A percentile compares a stretch with the other conserved stretches of the same genome.
Conservation (phyloP, 805 yeast genomes). For the Ogataea minuta region DNA sequence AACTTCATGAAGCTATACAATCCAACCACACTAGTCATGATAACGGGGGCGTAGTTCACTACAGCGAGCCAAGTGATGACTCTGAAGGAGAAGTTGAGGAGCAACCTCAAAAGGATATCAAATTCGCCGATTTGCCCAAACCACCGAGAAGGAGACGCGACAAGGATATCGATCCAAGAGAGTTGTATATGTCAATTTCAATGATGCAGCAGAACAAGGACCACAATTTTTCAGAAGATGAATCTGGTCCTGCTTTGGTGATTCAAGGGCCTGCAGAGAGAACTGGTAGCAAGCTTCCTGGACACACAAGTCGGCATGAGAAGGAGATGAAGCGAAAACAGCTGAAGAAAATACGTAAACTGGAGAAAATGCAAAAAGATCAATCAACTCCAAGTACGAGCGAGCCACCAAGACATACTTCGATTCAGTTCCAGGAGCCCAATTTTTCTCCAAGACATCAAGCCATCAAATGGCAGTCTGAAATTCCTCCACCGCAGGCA, state of each 20-base stretch:
- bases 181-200: conserved; percentile 79
- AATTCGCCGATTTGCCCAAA: conserved; percentile 59
- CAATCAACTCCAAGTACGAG: background rate
- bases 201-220: conserved; percentile 62
- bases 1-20: conserved; percentile 3
- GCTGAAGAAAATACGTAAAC: conserved; percentile 20
- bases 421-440: conserved; percentile 26
- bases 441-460: background rate
- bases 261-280: conserved; percentile 78
- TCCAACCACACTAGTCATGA: conserved; percentile 6
- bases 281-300: conserved; percentile 36
- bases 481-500: background rate
- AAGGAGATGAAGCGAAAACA: conserved; percentile 23
- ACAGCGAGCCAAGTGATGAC: conserved; percentile 46
- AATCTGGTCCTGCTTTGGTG: conserved; percentile 75
- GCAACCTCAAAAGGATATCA: conserved; percentile 38
- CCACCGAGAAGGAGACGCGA: conserved; percentile 39
- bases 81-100: conserved; percentile 5
- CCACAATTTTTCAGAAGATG: conserved; percentile 37
- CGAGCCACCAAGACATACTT: conserved; percentile 10
- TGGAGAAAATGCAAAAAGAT: conserved; percentile 11
- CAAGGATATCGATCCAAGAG: conserved; percentile 71
- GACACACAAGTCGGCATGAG: conserved; percentile 21
- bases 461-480: background rate
- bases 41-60: conserved; percentile 27